A percentile compares a stretch with the other conserved stretches of the same genome.
These are phyloP conservation scores for Monilinia fructicola DNA, from an alignment of 2,329 filamentous ascomycete species.

Conservation along the genomic window DNA sequence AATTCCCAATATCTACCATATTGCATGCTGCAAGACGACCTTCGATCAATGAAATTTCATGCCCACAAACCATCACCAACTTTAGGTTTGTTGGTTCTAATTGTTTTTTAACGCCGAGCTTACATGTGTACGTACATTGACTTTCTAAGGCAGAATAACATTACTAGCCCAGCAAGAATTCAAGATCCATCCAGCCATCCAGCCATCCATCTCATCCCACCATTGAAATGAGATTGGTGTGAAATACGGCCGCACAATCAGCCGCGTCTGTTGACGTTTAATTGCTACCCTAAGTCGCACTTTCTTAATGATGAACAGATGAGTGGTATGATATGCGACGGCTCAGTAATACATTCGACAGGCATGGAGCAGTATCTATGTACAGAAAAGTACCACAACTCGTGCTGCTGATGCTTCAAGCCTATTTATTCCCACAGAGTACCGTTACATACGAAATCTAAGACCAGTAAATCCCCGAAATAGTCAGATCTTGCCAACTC, in stretches of 20 bases:
- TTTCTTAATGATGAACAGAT: neutral
- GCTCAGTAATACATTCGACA: neutral
- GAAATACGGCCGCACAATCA: constrained; percentile 20
- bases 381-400: neutral
- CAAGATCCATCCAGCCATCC: neutral
- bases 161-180: constrained; percentile 10
- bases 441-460: neutral
- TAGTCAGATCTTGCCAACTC: constrained; percentile 4
- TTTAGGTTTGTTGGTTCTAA: neutral
- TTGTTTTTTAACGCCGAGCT: constrained; percentile 1
- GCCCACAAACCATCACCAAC: neutral
- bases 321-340: constrained; percentile 5
- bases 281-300: neutral
- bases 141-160: neutral
- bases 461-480: constrained; percentile 3
- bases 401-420: neutral
- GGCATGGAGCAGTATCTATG: neutral
- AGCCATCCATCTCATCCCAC: constrained; percentile 12
- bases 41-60: neutral
- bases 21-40: neutral
- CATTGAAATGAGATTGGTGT: constrained; percentile 11
- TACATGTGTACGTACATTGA: constrained; percentile 15
- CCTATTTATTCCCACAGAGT: neutral
- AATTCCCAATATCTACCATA: neutral
- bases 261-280: constrained; percentile 19